A percentile compares a stretch with the other conserved stretches of the same genome.
phyloP scores from a whole-genome alignment of 805 yeast species.

The Wickerhamiella occidentalis region DNA sequence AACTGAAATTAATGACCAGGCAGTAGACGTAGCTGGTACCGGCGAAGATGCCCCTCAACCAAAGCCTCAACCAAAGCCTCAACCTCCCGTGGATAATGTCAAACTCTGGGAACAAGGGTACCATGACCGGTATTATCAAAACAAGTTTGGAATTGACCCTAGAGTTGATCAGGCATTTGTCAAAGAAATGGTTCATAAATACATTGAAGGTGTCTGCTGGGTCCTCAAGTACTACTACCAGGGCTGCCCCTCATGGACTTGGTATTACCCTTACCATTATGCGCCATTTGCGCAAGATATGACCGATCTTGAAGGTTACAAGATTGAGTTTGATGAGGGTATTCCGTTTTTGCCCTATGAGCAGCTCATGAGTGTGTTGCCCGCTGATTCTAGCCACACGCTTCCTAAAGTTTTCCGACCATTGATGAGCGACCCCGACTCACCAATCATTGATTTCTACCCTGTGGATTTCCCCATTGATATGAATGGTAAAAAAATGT shows the following conservation, averaged over 20 bases:
- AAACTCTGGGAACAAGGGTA: constrained; percentile 82
- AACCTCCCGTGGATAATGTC: constrained; percentile 39
- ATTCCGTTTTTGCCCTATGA: constrained; percentile 83
- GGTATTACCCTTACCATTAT: constrained; percentile 95
- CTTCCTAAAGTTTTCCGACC: constrained; percentile 69
- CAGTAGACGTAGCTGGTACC: constrained; percentile 16
- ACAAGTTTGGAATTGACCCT: constrained; percentile 49
- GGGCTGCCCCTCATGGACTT: constrained; percentile 97
- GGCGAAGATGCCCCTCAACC: constrained; percentile 18
- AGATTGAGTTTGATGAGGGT: constrained; percentile 60
- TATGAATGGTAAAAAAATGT: constrained; percentile 87
- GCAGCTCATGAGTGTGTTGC: constrained; percentile 94
- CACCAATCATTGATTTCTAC: constrained; percentile 84
- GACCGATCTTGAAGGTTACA: constrained; percentile 34
- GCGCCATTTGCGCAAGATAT: constrained; percentile 96
- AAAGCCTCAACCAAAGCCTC: constrained; percentile 23
- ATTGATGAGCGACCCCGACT: constrained; percentile 77
- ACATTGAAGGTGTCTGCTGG: constrained; percentile 97
- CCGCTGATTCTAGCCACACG: constrained; percentile 74
- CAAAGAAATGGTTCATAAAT: constrained; percentile 53
- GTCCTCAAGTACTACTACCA: constrained; percentile 85
- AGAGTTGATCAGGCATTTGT: constrained; percentile 41
- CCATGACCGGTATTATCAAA: constrained; percentile 62
- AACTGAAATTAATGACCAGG: constrained; percentile 18
- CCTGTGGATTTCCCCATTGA: constrained; percentile 83